Conservation (phyloP, 306 rosid species). For the Glycine soja region DNA sequence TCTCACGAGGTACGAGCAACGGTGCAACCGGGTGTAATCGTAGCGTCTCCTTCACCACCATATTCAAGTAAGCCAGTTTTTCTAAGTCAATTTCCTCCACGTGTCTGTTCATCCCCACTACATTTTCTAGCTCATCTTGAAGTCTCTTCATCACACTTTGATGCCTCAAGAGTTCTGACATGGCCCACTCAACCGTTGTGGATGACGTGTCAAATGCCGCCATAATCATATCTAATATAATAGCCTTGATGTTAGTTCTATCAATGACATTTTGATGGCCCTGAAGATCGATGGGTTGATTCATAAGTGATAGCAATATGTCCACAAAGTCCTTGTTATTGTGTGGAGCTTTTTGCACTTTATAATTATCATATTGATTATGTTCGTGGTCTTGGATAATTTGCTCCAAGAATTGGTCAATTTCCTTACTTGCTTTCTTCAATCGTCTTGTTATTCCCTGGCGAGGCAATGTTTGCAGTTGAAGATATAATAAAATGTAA, state of each 20-base stretch:
- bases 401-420: constrained; percentile 42
- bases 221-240: constrained; percentile 40
- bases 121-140: constrained; percentile 46
- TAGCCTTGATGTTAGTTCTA: constrained; percentile 45
- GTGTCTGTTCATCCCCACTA: constrained; percentile 39
- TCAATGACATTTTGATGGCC: neutral
- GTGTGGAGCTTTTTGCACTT: neutral
- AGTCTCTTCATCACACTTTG: constrained; percentile 45
- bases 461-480: no score
- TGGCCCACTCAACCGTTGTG: constrained; percentile 9
- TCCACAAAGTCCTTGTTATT: constrained; percentile 40
- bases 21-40: constrained; percentile 47
- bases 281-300: constrained; percentile 1
- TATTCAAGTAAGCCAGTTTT: constrained; percentile 43
- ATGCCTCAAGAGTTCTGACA: constrained; percentile 51
- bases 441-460: constrained; percentile 46
- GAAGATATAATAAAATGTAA: no score
- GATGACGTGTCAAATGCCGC: constrained; percentile 38
- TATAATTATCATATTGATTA: neutral
- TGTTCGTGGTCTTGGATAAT: constrained; percentile 43
- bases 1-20: constrained; percentile 34
- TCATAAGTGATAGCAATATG: constrained; percentile 41
- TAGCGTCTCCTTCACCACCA: constrained; percentile 53
- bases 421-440: neutral
- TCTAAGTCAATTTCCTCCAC: constrained; percentile 52